phyloP scores from a whole-genome alignment of 1,139 yeast species.

The Nematodospora anomalae region DNA sequence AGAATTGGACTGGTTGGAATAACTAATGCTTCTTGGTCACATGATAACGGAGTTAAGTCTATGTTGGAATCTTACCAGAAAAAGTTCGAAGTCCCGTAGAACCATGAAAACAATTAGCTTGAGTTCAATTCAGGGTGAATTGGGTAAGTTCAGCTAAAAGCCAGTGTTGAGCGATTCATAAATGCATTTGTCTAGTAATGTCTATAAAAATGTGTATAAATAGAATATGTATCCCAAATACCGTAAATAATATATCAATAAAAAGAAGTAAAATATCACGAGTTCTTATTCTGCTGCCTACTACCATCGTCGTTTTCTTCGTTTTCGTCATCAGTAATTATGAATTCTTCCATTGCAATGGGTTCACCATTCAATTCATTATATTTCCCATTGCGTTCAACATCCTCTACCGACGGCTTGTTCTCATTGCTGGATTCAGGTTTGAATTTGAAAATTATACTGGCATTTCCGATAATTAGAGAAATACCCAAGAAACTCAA shows the following conservation, averaged over 20 bases:
- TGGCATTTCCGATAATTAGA: slow-evolving; percentile 67
- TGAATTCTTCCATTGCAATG: slow-evolving; percentile 27
- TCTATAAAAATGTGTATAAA: too few relatives aligned
- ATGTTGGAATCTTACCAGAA: too few relatives aligned
- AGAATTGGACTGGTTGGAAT: slow-evolving; percentile 32
- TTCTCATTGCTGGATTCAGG: slow-evolving; percentile 24
- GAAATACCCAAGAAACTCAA: slow-evolving; percentile 69
- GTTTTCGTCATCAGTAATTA: slow-evolving; percentile 26
- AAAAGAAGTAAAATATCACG: neutral
- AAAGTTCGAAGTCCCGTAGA: too few relatives aligned
- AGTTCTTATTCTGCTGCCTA: neutral
- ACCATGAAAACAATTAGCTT: too few relatives aligned
- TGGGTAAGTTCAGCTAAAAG: too few relatives aligned
- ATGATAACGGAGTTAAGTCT: too few relatives aligned
- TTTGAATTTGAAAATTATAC: slow-evolving; percentile 54
- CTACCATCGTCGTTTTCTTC: slow-evolving; percentile 11
- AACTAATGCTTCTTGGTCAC: too few relatives aligned
- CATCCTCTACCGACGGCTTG: slow-evolving; percentile 10
- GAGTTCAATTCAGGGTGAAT: too few relatives aligned
- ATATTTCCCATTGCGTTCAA: slow-evolving; percentile 19
- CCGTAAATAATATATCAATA: too few relatives aligned
- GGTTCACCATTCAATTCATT: slow-evolving; percentile 16
- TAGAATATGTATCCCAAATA: neutral
- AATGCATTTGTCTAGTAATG: neutral
- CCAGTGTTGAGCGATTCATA: too few relatives aligned